Evolutionary conservation across 163 green algal species (phyloP), one percentile per base, ranked within the genome.

Genomic region (Coccomyxa subellipsoidea): DNA sequence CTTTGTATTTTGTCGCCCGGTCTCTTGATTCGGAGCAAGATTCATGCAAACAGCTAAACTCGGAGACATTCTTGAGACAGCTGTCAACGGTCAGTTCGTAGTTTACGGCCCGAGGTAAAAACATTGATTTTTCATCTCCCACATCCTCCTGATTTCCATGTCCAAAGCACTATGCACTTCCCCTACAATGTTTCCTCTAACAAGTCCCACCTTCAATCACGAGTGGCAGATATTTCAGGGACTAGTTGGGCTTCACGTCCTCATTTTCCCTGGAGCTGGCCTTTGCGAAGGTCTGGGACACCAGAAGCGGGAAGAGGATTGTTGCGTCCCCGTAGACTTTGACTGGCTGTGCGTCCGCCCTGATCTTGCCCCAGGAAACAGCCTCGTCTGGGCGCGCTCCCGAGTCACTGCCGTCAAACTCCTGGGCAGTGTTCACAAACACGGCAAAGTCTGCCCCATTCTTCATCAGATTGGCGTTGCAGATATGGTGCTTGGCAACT

Each of bases 391-490:
- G 97, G 15, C 91, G 81, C 0, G 97, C 97, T 2, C 87, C 88
- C 37, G 89, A 95, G 89, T 98, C 96, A 78, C 91, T 96, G 72
- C 96, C 96, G 82, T 99, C 96, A 92, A 96, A 99, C 86, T 98
- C 95, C 84, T 98, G 95, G 12, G 96, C 97, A 8, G 97, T 99
- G 88, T 97, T 98, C 80, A 99, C 54, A 79, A 94, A 96, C 12
- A 99, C 96, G 0, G 95, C 94, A 90, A 95, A 99, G 87, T 99
- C 96, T 34, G 95, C 94, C 7, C 97, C 97, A 82, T 99, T 99
- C 69, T 93, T 92, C 95, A 99, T 99, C 9, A 99, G 85, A 88
- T 99, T 99, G 39, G 96, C 96, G 85, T 99, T 99, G 88, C 92
- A 97, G 79, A 99, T 97, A 89, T 99, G 96, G 86, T 99, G 96